Conservation (phyloP, 352 stramenopile genomes). For the Sclerospora graminicola region DNA sequence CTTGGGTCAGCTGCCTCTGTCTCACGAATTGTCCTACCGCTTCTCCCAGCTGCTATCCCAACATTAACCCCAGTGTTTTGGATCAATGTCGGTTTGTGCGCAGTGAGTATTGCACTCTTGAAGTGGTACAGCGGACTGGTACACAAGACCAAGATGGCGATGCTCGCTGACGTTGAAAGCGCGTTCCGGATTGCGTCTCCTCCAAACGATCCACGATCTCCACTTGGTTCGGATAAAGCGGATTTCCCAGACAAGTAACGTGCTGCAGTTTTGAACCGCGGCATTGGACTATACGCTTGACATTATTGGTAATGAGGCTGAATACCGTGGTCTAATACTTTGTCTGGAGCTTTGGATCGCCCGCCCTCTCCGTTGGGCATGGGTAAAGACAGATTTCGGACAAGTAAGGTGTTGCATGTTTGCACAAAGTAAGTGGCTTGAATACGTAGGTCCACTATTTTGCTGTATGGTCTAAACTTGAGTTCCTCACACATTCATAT, state of each 20-base stretch:
- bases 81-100: conserved; percentile 47
- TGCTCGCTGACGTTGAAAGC: conserved; percentile 25
- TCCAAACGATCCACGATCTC: conserved; percentile 22
- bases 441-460: too few relatives aligned
- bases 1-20: conserved; percentile 55
- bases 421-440: too few relatives aligned
- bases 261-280: not conserved
- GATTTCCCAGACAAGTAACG: conserved; percentile 18
- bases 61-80: conserved; percentile 58
- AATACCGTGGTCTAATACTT: too few relatives aligned
- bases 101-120: conserved; percentile 39
- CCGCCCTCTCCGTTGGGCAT: too few relatives aligned
- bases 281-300: too few relatives aligned
- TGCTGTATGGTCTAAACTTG: too few relatives aligned
- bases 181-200: conserved; percentile 11
- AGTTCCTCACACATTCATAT: too few relatives aligned
- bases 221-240: conserved; percentile 25
- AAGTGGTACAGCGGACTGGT: conserved; percentile 54
- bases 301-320: too few relatives aligned
- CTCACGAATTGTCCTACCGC: conserved; percentile 53
- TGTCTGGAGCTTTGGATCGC: too few relatives aligned
- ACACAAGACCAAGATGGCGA: conserved; percentile 27
- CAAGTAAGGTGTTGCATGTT: too few relatives aligned
- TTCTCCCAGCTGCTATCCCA: conserved; percentile 51
- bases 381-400: too few relatives aligned